Evolutionary conservation across 139 green algal species (phyloP).

Genomic region (Zygnema cylindricum): DNA sequence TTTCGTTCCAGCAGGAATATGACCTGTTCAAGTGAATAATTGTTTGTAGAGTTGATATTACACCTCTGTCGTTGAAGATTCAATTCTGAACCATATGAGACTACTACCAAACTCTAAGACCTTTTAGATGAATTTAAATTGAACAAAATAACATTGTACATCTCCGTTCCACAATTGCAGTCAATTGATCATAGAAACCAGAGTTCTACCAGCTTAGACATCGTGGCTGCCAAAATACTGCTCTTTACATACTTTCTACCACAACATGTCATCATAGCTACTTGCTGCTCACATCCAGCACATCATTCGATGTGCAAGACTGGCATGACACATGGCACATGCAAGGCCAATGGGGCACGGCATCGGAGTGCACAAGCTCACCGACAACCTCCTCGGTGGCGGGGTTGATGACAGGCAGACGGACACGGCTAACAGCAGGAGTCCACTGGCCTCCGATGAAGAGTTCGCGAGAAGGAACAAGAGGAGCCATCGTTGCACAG

Average conservation of each 20-base stretch:
- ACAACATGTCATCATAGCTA: no score
- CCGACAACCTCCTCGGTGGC: slow-evolving; percentile 56
- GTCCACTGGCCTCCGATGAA: slow-evolving; percentile 55
- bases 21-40: slow-evolving; percentile 29
- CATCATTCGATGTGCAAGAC: not conserved
- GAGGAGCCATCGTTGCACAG: slow-evolving; percentile 8
- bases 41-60: no score
- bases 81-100: no score
- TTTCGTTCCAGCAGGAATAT: slow-evolving; percentile 41
- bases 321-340: not conserved
- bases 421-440: slow-evolving; percentile 5
- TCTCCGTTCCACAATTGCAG: no score
- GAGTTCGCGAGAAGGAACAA: slow-evolving; percentile 47
- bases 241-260: no score
- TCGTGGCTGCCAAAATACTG: no score
- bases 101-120: not conserved
- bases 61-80: no score
- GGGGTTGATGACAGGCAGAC: slow-evolving; percentile 54
- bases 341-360: not conserved
- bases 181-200: no score
- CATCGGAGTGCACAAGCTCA: not conserved
- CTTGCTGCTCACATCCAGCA: not conserved
- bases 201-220: no score
- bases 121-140: not conserved
- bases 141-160: no score